Percentiles rank a stretch among this genome's conserved stretches.
These are phyloP conservation scores for Beverwykella pulmonaria DNA, from an alignment of 495 filamentous ascomycete species.

Conservation along the genomic window DNA sequence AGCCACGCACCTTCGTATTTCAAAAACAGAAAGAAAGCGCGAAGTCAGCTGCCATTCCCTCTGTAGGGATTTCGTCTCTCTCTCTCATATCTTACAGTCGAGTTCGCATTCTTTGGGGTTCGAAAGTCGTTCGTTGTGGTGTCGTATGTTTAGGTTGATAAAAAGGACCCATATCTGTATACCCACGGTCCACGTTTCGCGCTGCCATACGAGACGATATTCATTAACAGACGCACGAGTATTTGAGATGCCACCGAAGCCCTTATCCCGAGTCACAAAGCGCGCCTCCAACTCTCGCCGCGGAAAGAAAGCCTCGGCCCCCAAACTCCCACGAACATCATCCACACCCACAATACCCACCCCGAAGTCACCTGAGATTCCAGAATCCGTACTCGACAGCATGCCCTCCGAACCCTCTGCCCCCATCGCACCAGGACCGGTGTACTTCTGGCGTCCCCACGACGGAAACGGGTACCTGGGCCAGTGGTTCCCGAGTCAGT, in stretches of 20 bases:
- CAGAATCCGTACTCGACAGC: neutral
- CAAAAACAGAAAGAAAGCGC: neutral
- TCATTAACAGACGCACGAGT: no score
- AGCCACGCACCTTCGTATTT: neutral
- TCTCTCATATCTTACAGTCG: neutral
- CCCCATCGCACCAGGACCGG: neutral
- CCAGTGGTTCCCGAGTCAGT: constrained; percentile 44
- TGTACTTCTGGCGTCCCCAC: constrained; percentile 15
- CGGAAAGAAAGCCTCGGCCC: neutral
- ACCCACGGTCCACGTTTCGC: no score
- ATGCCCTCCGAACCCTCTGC: neutral
- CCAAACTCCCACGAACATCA: neutral
- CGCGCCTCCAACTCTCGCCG: neutral
- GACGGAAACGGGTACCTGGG: constrained; percentile 40
- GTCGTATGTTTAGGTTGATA: neutral
- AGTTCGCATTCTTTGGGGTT: neutral
- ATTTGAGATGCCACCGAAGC: neutral
- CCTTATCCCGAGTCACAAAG: neutral
- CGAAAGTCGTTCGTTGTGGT: neutral
- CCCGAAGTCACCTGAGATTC: no score
- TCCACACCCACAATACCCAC: no score
- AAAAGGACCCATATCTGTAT: neutral
- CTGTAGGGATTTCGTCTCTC: no score
- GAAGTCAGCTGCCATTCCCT: neutral
- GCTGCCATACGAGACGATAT: no score